phyloP scores from a whole-genome alignment of 257 asterid genomes.

The Solanum megistacrolobum region DNA sequence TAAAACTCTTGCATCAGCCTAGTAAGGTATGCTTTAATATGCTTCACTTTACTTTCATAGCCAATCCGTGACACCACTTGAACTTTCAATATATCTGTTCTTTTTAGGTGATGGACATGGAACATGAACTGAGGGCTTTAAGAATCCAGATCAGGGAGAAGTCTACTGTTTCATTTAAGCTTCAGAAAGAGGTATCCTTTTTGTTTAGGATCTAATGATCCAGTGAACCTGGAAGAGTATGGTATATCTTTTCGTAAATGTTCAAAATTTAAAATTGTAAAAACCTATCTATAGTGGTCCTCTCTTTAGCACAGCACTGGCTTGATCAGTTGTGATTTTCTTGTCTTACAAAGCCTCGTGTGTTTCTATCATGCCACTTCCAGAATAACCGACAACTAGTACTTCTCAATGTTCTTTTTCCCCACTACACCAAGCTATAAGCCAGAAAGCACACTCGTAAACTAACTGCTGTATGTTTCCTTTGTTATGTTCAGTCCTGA shows the following conservation, averaged over 20 bases:
- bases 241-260: not conserved
- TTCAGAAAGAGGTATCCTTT: constrained; percentile 66
- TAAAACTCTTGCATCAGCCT: constrained; percentile 63
- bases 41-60: not conserved
- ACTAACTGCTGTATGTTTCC: not conserved
- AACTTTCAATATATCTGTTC: not conserved
- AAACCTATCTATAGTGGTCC: not conserved
- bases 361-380: not conserved
- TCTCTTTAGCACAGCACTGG: not conserved
- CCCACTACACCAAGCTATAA: not conserved
- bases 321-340: not conserved
- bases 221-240: not conserved
- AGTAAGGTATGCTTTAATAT: constrained; percentile 26
- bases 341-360: not conserved
- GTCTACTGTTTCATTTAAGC: constrained; percentile 53
- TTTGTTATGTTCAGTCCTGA: not conserved
- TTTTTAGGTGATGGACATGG: constrained; percentile 88
- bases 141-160: constrained; percentile 74
- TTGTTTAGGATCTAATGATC: not conserved
- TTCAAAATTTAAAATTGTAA: not conserved
- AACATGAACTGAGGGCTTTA: constrained; percentile 78
- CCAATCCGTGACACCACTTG: not conserved
- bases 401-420: not conserved
- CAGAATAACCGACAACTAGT: not conserved
- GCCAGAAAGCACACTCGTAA: not conserved